Conservation (phyloP, 106 monocot genomes). For the Alisma plantagoaquatica region DNA sequence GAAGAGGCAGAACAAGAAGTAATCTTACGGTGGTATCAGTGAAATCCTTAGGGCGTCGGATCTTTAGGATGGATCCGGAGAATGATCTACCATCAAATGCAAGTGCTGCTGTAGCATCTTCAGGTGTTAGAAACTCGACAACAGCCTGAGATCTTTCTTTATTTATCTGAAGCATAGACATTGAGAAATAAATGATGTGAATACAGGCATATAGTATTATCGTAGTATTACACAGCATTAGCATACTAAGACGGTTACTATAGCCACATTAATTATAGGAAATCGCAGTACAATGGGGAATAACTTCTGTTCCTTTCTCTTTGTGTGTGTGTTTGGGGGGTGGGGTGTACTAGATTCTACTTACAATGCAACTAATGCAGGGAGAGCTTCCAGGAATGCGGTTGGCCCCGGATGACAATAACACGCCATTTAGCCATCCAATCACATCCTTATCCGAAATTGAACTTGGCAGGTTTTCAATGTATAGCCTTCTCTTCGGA, state of each 20-base stretch:
- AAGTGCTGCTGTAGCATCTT: conserved; percentile 89
- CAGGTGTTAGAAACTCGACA: conserved; percentile 96
- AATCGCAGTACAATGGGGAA: too few relatives aligned
- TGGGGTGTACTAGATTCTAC: conserved; percentile 8
- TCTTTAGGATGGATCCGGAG: conserved; percentile 60
- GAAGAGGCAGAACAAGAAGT: too few relatives aligned
- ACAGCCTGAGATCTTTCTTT: conserved; percentile 90
- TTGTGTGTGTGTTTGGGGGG: too few relatives aligned
- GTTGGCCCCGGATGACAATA: conserved; percentile 37
- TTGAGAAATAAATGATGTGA: too few relatives aligned
- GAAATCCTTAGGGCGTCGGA: conserved; percentile 92
- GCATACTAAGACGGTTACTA: too few relatives aligned
- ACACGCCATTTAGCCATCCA: conserved; percentile 61
- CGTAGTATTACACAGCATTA: too few relatives aligned
- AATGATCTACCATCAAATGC: conserved; percentile 68
- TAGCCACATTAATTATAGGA: too few relatives aligned
- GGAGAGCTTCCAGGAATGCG: conserved; percentile 54
- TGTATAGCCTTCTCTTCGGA: conserved; percentile 77
- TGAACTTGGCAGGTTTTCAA: conserved; percentile 65
- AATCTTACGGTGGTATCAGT: conserved; percentile 76
- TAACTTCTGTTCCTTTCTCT: too few relatives aligned
- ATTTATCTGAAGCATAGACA: conserved; percentile 91
- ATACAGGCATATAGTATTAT: too few relatives aligned
- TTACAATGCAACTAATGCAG: conserved; percentile 86
- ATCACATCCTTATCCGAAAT: conserved; percentile 63